Conservation (phyloP, 2,329 filamentous ascomycete genomes). For the Helotiales sp. region DNA sequence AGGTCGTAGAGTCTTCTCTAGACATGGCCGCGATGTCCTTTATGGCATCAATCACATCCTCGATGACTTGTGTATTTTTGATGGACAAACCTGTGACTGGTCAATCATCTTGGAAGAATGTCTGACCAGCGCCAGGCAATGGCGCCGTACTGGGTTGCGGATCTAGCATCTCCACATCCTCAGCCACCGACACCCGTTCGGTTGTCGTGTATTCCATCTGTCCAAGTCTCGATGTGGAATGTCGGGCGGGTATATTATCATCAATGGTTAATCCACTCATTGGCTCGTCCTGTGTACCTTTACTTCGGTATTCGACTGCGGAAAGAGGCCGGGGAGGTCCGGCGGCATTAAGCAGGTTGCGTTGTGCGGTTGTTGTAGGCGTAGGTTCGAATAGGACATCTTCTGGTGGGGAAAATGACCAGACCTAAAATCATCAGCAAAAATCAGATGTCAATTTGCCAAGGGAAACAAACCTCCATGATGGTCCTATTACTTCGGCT, state of each 20-base stretch:
- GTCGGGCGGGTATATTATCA: not conserved
- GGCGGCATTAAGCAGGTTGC: constrained; percentile 15
- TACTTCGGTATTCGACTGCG: constrained; percentile 32
- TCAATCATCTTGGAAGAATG: constrained; percentile 34
- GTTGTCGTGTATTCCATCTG: not conserved
- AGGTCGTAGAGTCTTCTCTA: too few species aligned
- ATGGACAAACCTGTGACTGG: too few species aligned
- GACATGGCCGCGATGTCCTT: too few species aligned
- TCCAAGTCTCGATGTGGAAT: not conserved
- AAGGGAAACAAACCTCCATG: constrained; percentile 77
- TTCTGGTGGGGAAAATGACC: constrained; percentile 89
- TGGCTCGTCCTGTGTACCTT: constrained; percentile 26
- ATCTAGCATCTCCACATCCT: constrained; percentile 28
- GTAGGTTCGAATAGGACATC: constrained; percentile 50
- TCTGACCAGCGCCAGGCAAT: constrained; percentile 28
- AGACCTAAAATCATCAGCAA: constrained; percentile 63
- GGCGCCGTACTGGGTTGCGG: constrained; percentile 33
- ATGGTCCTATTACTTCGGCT: constrained; percentile 82
- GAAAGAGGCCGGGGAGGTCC: constrained; percentile 32
- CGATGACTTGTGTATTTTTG: not conserved
- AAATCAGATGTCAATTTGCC: not conserved
- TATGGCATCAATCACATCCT: too few species aligned
- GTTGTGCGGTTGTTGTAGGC: constrained; percentile 31
- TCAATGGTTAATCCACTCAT: constrained; percentile 24
- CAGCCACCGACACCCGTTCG: not conserved